These are phyloP conservation scores for Rhinocladiella similis DNA, from an alignment of 2,329 filamentous ascomycete species.

Conservation along the genomic window DNA sequence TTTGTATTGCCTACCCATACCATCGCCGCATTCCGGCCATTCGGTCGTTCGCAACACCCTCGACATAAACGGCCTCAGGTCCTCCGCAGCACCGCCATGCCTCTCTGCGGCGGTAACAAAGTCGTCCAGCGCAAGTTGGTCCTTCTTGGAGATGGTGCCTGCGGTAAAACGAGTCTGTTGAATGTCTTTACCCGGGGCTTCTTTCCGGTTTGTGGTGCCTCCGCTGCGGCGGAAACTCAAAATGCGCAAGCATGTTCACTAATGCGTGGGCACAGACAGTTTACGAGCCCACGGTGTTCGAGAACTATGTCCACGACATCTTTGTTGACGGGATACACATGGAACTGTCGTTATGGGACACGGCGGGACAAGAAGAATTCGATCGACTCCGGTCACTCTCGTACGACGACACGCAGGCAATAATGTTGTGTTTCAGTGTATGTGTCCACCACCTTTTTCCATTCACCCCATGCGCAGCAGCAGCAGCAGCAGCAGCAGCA, in stretches of 20 bases:
- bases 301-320: constrained; percentile 99
- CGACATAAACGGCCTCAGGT: not conserved
- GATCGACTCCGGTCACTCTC: constrained; percentile 92
- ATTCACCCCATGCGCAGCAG: too few species aligned
- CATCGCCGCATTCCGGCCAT: not conserved
- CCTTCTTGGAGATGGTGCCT: constrained; percentile 66
- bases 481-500: too few species aligned
- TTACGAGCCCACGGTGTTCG: constrained; percentile 46
- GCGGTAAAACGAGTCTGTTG: constrained; percentile 81
- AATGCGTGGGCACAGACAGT: constrained; percentile 61
- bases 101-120: constrained; percentile 71
- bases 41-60: not conserved
- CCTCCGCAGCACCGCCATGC: constrained; percentile 39
- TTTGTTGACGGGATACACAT: constrained; percentile 98
- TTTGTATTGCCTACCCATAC: too few species aligned
- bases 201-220: constrained; percentile 67
- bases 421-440: constrained; percentile 97
- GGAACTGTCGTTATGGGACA: constrained; percentile 97
- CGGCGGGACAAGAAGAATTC: constrained; percentile 98
- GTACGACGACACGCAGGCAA: constrained; percentile 96
- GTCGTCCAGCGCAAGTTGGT: constrained; percentile 96
- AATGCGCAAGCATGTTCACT: constrained; percentile 64
- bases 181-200: constrained; percentile 95
- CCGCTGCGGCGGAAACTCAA: not conserved
- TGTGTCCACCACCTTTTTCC: constrained; percentile 21